Percentiles rank a stretch among this genome's conserved stretches.
Conservation (phyloP, 1,284 basidiomycete species). For the Cryptococcus sp. region DNA sequence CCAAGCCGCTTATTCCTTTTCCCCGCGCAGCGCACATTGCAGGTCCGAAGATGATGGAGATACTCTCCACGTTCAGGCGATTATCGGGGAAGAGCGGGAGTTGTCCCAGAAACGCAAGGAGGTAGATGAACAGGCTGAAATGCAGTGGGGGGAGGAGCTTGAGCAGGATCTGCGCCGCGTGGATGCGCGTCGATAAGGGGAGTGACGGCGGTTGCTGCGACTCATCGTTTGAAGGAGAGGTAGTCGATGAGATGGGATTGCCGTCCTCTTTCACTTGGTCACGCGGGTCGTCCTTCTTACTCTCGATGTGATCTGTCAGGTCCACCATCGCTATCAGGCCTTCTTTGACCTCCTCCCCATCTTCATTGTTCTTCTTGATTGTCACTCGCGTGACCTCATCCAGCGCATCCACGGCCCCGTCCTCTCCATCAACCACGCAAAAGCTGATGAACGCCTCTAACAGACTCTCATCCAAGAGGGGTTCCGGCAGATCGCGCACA, state of each 20-base stretch:
- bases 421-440: constrained; percentile 30
- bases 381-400: background rate
- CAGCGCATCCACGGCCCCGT: background rate
- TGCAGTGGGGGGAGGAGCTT: constrained; percentile 48
- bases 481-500: constrained; percentile 49
- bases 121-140: constrained; percentile 51
- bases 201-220: constrained; percentile 6
- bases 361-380: background rate
- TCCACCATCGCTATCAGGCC: background rate
- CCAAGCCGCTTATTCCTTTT: constrained; percentile 35
- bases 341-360: background rate
- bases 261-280: background rate
- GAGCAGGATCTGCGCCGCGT: constrained; percentile 48
- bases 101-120: constrained; percentile 51
- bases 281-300: background rate
- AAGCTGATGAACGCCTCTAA: constrained; percentile 42
- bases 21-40: constrained; percentile 40
- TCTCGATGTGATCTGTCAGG: background rate
- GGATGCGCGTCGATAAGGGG: constrained; percentile 30
- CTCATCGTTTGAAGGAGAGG: background rate
- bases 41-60: constrained; percentile 50
- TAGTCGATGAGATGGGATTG: background rate
- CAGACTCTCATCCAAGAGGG: constrained; percentile 45
- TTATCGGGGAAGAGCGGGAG: constrained; percentile 49
- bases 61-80: constrained; percentile 40